phyloP scores from a whole-genome alignment of 2,329 filamentous ascomycete species.

The Samsoniella hepiali region DNA sequence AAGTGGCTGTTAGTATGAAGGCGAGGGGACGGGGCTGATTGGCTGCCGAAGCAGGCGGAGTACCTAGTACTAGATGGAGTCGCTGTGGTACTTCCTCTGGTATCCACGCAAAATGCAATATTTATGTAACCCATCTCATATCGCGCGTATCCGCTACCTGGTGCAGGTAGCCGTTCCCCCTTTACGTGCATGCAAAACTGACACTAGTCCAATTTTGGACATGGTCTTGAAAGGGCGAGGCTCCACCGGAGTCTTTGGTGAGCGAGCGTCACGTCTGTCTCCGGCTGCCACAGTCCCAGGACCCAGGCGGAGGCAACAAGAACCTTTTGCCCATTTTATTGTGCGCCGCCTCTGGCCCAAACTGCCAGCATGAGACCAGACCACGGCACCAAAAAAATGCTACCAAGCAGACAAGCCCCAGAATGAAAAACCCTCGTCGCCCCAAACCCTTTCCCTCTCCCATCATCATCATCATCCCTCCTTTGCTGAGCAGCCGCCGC shows the following conservation, averaged over 20 bases:
- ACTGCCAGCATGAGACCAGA: conserved; percentile 41
- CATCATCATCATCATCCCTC: conserved; percentile 19
- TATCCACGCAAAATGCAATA: fast-evolving
- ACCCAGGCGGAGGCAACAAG: conserved; percentile 17
- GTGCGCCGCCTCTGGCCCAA: conserved; percentile 37
- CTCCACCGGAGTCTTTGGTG: conserved; percentile 9
- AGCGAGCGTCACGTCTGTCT: conserved; percentile 16
- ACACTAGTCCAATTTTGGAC: neutral
- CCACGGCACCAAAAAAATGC: conserved; percentile 30
- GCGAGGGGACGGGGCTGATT: neutral
- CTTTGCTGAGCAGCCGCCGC: conserved; percentile 16
- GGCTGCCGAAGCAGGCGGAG: neutral
- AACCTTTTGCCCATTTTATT: conserved; percentile 20
- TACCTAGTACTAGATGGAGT: neutral
- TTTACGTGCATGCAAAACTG: neutral
- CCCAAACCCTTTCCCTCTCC: conserved; percentile 21
- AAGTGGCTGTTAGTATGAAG: neutral
- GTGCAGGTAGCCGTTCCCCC: neutral
- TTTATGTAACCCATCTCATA: neutral
- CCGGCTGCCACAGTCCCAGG: conserved; percentile 1
- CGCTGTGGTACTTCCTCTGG: neutral
- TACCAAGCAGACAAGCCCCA: conserved; percentile 35
- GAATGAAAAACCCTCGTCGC: conserved; percentile 31
- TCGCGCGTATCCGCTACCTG: neutral
- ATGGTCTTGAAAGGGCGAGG: neutral